These are phyloP conservation scores for Mycena venus DNA, from an alignment of 768 basidiomycete genomes.

Conservation along the genomic window DNA sequence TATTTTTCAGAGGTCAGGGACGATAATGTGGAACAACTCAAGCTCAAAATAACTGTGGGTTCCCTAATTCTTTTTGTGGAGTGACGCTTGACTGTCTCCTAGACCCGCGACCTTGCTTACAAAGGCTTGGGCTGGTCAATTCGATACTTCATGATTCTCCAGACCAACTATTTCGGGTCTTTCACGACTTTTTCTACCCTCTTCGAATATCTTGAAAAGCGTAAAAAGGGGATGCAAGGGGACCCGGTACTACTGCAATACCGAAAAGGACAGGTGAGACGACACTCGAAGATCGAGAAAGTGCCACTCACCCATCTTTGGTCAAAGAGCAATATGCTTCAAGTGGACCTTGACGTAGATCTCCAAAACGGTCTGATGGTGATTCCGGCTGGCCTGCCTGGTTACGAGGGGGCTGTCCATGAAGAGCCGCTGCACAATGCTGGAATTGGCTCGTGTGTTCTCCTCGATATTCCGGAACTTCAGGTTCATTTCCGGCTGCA, in stretches of 20 bases:
- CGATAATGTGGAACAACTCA: slow-evolving; percentile 85
- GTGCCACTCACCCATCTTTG: slow-evolving; percentile 1
- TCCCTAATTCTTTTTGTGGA: slow-evolving; percentile 9
- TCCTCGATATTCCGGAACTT: slow-evolving; percentile 73
- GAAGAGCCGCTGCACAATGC: slow-evolving; percentile 43
- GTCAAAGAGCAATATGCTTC: slow-evolving; percentile 84
- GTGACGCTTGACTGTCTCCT: slow-evolving; percentile 8
- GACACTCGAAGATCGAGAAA: neutral
- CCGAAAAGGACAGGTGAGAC: slow-evolving; percentile 78
- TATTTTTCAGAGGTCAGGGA: slow-evolving; percentile 77
- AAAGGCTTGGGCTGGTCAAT: slow-evolving; percentile 90
- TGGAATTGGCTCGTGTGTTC: slow-evolving; percentile 66
- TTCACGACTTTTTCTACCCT: slow-evolving; percentile 95
- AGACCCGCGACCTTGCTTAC: slow-evolving; percentile 71
- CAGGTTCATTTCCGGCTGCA: slow-evolving; percentile 85
- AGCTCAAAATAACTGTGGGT: slow-evolving; percentile 73
- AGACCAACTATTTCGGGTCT: slow-evolving; percentile 94
- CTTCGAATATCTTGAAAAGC: slow-evolving; percentile 85
- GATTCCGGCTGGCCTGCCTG: slow-evolving; percentile 77
- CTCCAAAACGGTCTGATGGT: slow-evolving; percentile 68
- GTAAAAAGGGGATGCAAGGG: slow-evolving; percentile 70
- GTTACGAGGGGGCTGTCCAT: slow-evolving; percentile 58
- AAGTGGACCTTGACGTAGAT: slow-evolving; percentile 74
- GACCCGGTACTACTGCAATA: slow-evolving; percentile 89
- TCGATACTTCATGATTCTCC: slow-evolving; percentile 88